Percentiles rank a stretch among this genome's conserved stretches.
Conservation (phyloP, 345 rosid species). For the Murraya koenigii region DNA sequence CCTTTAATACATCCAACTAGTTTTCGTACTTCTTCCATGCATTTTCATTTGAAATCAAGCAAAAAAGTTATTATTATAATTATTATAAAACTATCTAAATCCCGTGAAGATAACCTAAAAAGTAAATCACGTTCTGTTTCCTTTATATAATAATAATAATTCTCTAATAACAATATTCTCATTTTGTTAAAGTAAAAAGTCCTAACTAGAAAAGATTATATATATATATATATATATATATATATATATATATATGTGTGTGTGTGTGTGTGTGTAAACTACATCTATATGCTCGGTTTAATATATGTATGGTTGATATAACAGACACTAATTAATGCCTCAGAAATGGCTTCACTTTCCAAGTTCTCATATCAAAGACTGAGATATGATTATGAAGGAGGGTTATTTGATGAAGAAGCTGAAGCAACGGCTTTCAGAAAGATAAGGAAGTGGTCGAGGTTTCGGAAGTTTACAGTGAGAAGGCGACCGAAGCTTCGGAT, state of each 20-base stretch:
- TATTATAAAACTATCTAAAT: too few relatives aligned
- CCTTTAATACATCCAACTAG: neutral
- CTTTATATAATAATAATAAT: too few relatives aligned
- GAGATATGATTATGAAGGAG: slow-evolving; percentile 11
- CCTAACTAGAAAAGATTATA: too few relatives aligned
- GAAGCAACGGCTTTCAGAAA: slow-evolving; percentile 17
- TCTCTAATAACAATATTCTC: too few relatives aligned
- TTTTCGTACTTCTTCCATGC: neutral
- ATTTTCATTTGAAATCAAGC: neutral
- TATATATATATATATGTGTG: too few relatives aligned
- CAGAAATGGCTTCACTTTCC: slow-evolving; percentile 16
- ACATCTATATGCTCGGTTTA: too few relatives aligned
- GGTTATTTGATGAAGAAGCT: slow-evolving; percentile 5
- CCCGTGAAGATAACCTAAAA: neutral
- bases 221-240: too few relatives aligned
- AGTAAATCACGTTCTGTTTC: neutral
- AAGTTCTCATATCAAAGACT: slow-evolving; percentile 27
- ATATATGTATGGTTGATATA: neutral
- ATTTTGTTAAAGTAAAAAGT: too few relatives aligned
- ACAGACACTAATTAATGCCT: neutral
- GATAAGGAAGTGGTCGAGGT: slow-evolving; percentile 2
- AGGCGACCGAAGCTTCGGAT: slow-evolving; percentile 21
- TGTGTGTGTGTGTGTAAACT: too few relatives aligned
- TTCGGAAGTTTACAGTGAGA: slow-evolving; percentile 9
- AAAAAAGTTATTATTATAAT: too few relatives aligned